phyloP scores from a whole-genome alignment of 495 filamentous ascomycete species.

The Poronia punctata region DNA sequence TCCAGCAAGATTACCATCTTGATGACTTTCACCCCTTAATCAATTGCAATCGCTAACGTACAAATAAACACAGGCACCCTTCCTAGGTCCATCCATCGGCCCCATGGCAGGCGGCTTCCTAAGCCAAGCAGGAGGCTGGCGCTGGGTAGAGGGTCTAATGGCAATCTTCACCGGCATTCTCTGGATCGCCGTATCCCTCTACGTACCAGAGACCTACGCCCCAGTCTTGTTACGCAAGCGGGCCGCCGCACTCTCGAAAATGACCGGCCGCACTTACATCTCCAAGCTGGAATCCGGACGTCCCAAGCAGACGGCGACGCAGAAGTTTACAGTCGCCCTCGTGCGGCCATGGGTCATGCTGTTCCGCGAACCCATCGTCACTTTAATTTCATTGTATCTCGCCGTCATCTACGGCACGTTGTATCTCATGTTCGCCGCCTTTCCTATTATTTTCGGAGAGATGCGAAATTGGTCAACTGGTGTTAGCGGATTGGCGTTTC shows the following conservation, averaged over 20 bases:
- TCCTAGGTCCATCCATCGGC: conserved; percentile 58
- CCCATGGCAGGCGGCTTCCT: conserved; percentile 56
- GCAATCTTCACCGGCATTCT: conserved; percentile 58
- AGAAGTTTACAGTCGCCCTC: conserved; percentile 33
- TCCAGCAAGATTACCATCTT: conserved; percentile 28
- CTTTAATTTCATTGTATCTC: conserved; percentile 59
- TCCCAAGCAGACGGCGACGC: conserved; percentile 22
- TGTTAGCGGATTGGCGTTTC: conserved; percentile 61
- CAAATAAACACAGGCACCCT: conserved; percentile 47
- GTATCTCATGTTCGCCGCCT: conserved; percentile 77
- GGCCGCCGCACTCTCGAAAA: conserved; percentile 51
- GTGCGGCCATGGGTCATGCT: conserved; percentile 65
- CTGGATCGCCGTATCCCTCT: conserved; percentile 46
- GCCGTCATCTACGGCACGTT: conserved; percentile 66
- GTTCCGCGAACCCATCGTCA: conserved; percentile 66
- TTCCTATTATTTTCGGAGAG: conserved; percentile 63
- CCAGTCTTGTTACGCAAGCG: conserved; percentile 55
- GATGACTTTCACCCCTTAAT: no score
- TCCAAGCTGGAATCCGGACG: conserved; percentile 35
- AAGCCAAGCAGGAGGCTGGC: conserved; percentile 52
- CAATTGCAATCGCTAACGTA: conserved; percentile 25
- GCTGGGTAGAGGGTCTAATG: conserved; percentile 57
- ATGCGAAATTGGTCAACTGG: conserved; percentile 58
- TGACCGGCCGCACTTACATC: conserved; percentile 51
- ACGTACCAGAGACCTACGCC: conserved; percentile 72